Conservation (phyloP, 2,329 filamentous ascomycete species). For the Albophoma yamanashiensis region DNA sequence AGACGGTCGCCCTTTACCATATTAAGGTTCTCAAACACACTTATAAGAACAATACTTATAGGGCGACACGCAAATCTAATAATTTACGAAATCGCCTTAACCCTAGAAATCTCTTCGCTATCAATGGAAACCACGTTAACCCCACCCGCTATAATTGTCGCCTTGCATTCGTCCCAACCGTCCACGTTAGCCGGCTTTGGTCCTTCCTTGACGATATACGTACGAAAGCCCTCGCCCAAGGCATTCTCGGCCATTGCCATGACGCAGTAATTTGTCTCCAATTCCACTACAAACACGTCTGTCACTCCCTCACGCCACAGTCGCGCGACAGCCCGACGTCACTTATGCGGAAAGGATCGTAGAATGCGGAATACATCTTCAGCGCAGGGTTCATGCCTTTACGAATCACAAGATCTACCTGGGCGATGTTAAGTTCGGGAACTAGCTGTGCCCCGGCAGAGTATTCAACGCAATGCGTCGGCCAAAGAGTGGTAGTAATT, state of each 20-base stretch:
- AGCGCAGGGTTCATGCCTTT: background rate
- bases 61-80: no score
- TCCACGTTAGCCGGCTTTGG: conserved; percentile 41
- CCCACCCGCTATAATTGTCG: background rate
- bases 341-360: conserved; percentile 60
- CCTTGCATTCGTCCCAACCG: background rate
- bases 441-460: background rate
- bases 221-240: conserved; percentile 60
- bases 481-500: background rate
- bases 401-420: background rate
- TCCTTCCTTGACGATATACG: conserved; percentile 68
- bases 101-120: background rate
- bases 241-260: conserved; percentile 72
- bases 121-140: background rate
- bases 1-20: no score
- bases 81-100: no score
- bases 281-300: conserved; percentile 74
- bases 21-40: no score
- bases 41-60: no score
- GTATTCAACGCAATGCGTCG: background rate
- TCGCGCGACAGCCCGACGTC: conserved; percentile 50
- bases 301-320: conserved; percentile 52
- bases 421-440: background rate
- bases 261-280: conserved; percentile 88
- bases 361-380: conserved; percentile 94